Evolutionary conservation across 768 basidiomycete species (phyloP).

Genomic region (Leccinum sublutescens): DNA sequence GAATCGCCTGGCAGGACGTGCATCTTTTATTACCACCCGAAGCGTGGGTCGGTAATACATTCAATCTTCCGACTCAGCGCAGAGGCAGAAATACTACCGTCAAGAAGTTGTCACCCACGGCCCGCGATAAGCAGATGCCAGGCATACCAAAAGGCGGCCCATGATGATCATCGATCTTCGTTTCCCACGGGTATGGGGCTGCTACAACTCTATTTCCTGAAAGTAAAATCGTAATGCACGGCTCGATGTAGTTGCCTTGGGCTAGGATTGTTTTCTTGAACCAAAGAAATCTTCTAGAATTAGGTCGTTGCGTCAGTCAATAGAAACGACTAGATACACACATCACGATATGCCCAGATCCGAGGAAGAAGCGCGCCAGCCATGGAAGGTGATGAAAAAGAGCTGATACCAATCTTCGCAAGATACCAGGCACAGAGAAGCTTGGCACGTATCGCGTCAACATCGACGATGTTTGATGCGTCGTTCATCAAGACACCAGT

Average conservation of each 20-base stretch:
- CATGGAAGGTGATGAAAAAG: too few species aligned
- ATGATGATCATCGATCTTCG: background rate
- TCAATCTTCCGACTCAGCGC: background rate
- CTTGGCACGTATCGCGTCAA: too few species aligned
- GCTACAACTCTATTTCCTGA: too few species aligned
- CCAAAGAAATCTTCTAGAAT: background rate
- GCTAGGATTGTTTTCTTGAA: background rate
- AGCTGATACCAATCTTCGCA: too few species aligned
- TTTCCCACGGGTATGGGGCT: background rate
- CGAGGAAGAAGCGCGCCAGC: too few species aligned
- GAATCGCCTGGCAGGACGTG: background rate
- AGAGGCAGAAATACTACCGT: background rate
- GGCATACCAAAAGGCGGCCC: too few species aligned
- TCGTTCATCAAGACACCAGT: too few species aligned
- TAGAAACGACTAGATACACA: background rate
- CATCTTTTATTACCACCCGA: background rate
- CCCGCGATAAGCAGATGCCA: too few species aligned
- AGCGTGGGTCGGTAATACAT: background rate
- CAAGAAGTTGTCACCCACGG: too few species aligned
- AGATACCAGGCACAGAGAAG: too few species aligned
- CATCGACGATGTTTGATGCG: too few species aligned
- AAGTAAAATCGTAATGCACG: background rate
- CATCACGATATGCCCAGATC: too few species aligned
- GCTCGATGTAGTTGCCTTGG: background rate
- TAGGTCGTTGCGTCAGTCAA: background rate